These are phyloP conservation scores for Daedaleopsis sinensis DNA, from an alignment of 768 basidiomycete species.

Conservation along the genomic window DNA sequence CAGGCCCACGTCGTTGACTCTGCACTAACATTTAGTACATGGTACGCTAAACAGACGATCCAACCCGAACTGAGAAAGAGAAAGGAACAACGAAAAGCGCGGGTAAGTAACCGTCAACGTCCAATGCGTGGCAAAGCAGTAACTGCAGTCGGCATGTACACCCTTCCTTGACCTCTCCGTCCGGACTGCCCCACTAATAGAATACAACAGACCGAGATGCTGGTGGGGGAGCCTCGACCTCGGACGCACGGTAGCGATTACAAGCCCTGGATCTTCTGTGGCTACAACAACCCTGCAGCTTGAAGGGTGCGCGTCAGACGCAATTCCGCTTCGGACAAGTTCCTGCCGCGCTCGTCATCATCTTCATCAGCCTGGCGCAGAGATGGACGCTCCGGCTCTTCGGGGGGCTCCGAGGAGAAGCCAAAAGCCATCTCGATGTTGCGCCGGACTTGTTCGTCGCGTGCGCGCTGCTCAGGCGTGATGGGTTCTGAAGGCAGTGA, in stretches of 20 bases:
- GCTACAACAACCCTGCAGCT: constrained; percentile 29
- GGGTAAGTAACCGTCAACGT: neutral
- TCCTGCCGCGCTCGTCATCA: constrained; percentile 11
- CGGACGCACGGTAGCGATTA: neutral
- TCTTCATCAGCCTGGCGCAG: constrained; percentile 4
- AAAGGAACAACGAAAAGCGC: neutral
- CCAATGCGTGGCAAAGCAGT: neutral
- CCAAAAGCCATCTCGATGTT: constrained; percentile 58
- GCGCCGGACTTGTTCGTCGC: constrained; percentile 52
- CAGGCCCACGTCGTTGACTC: neutral
- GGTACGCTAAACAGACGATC: neutral
- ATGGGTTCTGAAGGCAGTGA: constrained; percentile 34
- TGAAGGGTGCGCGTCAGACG: constrained; percentile 28
- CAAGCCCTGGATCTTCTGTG: neutral
- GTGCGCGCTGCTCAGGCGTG: constrained; percentile 50
- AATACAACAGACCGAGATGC: neutral
- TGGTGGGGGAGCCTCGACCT: neutral
- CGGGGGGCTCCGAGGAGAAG: constrained; percentile 27
- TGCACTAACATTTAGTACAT: neutral
- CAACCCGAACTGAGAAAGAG: neutral
- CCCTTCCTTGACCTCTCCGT: neutral
- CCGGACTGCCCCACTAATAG: neutral
- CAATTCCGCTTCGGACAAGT: constrained; percentile 25
- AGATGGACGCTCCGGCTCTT: constrained; percentile 19
- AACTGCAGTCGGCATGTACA: neutral